These are phyloP conservation scores for Physaria fendleri DNA, from an alignment of 345 rosid species.

Conservation along the genomic window DNA sequence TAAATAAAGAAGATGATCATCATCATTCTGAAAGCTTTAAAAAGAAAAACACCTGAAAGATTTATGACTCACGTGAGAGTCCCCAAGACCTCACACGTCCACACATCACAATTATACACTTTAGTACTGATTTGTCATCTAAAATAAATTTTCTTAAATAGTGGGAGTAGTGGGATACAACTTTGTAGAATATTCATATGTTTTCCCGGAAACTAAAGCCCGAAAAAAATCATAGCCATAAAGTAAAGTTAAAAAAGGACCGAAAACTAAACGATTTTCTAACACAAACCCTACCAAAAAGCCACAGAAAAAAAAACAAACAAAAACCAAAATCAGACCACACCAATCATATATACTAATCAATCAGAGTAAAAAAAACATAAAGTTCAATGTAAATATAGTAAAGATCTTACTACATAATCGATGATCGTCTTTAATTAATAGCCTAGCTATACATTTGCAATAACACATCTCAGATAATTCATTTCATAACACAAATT, in stretches of 20 bases:
- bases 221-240: too few relatives aligned
- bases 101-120: slow-evolving; percentile 14
- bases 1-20: background rate
- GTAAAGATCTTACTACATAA: background rate
- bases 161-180: too few relatives aligned
- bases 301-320: too few relatives aligned
- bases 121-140: background rate
- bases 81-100: slow-evolving; percentile 3
- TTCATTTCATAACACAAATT: background rate
- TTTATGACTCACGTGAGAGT: slow-evolving; percentile 24
- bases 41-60: slow-evolving; percentile 32
- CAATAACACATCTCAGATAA: slow-evolving; percentile 20
- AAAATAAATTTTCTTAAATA: too few relatives aligned
- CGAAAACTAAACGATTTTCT: too few relatives aligned
- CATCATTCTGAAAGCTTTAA: slow-evolving; percentile 13
- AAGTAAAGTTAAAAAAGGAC: too few relatives aligned
- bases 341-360: too few relatives aligned
- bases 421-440: slow-evolving; percentile 10
- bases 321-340: too few relatives aligned
- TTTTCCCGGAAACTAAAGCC: too few relatives aligned
- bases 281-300: too few relatives aligned
- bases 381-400: background rate
- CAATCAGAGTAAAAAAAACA: background rate
- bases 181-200: too few relatives aligned
- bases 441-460: slow-evolving; percentile 30